Percentiles rank a stretch among this genome's conserved stretches.
Conservation (phyloP, 2,329 filamentous ascomycete genomes). For the Chrysosporium queenslandicum region DNA sequence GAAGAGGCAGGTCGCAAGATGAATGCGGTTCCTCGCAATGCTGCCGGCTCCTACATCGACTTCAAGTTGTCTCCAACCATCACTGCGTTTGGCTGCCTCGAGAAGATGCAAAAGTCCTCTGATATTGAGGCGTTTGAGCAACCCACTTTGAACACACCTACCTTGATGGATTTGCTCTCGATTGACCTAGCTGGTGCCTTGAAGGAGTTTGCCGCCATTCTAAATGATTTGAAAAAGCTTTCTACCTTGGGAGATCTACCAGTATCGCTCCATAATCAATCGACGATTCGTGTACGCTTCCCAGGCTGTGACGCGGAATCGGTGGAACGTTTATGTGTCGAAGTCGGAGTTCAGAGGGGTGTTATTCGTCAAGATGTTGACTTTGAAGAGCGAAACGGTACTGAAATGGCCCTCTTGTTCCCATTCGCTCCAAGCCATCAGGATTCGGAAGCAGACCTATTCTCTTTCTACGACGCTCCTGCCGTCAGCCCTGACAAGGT, state of each 20-base stretch:
- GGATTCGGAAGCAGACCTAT: conserved; percentile 35
- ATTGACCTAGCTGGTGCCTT: conserved; percentile 79
- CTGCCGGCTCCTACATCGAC: conserved; percentile 73
- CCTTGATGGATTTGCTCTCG: conserved; percentile 74
- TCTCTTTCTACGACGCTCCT: conserved; percentile 34
- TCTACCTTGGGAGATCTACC: conserved; percentile 73
- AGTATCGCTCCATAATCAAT: conserved; percentile 58
- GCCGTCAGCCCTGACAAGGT: conserved; percentile 34
- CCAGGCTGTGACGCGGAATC: conserved; percentile 78
- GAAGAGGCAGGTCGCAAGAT: conserved; percentile 62
- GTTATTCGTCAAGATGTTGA: conserved; percentile 67
- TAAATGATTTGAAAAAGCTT: conserved; percentile 71
- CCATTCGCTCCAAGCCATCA: conserved; percentile 65
- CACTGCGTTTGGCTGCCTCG: conserved; percentile 69
- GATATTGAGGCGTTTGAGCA: conserved; percentile 27
- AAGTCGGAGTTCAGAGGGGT: conserved; percentile 74
- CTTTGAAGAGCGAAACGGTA: conserved; percentile 58
- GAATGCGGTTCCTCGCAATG: conserved; percentile 42
- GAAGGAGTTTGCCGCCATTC: conserved; percentile 67
- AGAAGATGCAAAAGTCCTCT: conserved; percentile 29
- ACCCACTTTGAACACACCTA: conserved; percentile 66
- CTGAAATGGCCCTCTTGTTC: conserved; percentile 67
- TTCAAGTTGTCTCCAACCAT: conserved; percentile 83
- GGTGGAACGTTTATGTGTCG: conserved; percentile 73
- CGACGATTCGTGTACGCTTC: conserved; percentile 70